These are phyloP conservation scores for Calonectria leucothoes DNA, from an alignment of 2,329 filamentous ascomycete genomes.

Conservation along the genomic window DNA sequence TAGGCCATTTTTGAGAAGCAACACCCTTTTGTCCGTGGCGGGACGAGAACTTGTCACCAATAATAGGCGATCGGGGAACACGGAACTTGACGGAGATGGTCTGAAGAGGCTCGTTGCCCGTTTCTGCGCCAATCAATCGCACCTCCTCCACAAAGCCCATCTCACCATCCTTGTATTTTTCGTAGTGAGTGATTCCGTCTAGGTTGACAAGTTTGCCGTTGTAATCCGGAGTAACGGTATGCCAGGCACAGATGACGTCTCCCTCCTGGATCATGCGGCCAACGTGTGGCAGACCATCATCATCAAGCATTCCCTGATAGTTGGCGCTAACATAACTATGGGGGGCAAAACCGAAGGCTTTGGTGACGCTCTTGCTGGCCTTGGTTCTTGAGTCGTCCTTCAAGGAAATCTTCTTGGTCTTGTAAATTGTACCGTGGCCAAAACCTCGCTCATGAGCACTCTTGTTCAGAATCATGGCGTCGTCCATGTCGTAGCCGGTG, in stretches of 20 bases:
- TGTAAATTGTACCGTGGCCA: conserved; percentile 96
- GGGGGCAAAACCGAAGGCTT: conserved; percentile 92
- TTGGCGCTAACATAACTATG: conserved; percentile 77
- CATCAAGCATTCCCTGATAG: conserved; percentile 80
- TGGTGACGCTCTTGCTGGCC: conserved; percentile 76
- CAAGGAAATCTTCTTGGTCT: conserved; percentile 91
- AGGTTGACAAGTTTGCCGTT: conserved; percentile 84
- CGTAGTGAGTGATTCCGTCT: conserved; percentile 86
- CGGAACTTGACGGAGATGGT: conserved; percentile 93
- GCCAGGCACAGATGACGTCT: conserved; percentile 88
- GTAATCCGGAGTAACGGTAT: conserved; percentile 86
- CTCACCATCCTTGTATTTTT: conserved; percentile 95
- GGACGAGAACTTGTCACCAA: conserved; percentile 99
- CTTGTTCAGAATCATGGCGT: conserved; percentile 99
- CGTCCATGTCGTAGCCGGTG: conserved; percentile 99
- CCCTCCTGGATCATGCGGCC: conserved; percentile 83
- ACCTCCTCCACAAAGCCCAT: conserved; percentile 92
- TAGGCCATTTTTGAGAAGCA: conserved; percentile 94
- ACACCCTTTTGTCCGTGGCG: conserved; percentile 99
- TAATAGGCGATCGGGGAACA: conserved; percentile 88
- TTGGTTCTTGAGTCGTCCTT: conserved; percentile 80
- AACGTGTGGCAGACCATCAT: conserved; percentile 86
- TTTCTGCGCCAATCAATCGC: conserved; percentile 87
- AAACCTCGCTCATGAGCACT: conserved; percentile 96
- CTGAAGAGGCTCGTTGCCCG: conserved; percentile 85